These are phyloP conservation scores for Rugosomyces carneus DNA, from an alignment of 1,284 basidiomycete genomes.

Conservation along the genomic window DNA sequence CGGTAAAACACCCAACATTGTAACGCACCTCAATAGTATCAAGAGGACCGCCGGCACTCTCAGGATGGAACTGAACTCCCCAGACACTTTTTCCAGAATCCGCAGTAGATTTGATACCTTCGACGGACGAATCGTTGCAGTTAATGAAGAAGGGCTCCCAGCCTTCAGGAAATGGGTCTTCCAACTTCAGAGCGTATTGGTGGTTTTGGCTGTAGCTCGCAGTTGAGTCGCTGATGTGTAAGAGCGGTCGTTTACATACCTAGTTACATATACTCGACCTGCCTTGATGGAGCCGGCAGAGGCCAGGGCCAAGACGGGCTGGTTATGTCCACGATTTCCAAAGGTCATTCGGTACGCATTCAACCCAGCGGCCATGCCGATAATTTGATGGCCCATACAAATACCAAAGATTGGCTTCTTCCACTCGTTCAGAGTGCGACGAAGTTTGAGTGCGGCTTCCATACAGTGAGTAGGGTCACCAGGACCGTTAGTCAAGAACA, in stretches of 20 bases:
- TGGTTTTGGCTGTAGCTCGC: slow-evolving; percentile 74
- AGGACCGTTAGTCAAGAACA: slow-evolving; percentile 96
- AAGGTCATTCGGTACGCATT: slow-evolving; percentile 98
- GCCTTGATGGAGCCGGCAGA: slow-evolving; percentile 89
- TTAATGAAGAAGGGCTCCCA: slow-evolving; percentile 99
- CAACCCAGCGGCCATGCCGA: slow-evolving; percentile 94
- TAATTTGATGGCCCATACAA: slow-evolving; percentile 98
- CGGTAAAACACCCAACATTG: not conserved
- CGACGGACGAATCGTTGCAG: slow-evolving; percentile 95
- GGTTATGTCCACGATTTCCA: slow-evolving; percentile 99
- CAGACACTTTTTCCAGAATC: slow-evolving; percentile 86
- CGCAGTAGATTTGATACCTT: slow-evolving; percentile 89
- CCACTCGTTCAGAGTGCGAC: slow-evolving; percentile 84
- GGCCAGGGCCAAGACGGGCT: slow-evolving; percentile 92
- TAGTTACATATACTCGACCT: slow-evolving; percentile 95
- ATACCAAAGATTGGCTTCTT: slow-evolving; percentile 94
- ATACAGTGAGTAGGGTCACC: slow-evolving; percentile 90
- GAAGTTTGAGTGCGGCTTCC: slow-evolving; percentile 78
- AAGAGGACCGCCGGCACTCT: slow-evolving; percentile 87
- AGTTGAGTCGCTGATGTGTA: not conserved
- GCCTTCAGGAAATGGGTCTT: slow-evolving; percentile 89
- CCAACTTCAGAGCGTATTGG: slow-evolving; percentile 90
- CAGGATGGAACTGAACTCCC: slow-evolving; percentile 97
- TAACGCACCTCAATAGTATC: slow-evolving; percentile 82
- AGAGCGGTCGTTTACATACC: slow-evolving; percentile 40